Conservation (phyloP, 805 yeast genomes). For the Metschnikowia reukaufii region DNA sequence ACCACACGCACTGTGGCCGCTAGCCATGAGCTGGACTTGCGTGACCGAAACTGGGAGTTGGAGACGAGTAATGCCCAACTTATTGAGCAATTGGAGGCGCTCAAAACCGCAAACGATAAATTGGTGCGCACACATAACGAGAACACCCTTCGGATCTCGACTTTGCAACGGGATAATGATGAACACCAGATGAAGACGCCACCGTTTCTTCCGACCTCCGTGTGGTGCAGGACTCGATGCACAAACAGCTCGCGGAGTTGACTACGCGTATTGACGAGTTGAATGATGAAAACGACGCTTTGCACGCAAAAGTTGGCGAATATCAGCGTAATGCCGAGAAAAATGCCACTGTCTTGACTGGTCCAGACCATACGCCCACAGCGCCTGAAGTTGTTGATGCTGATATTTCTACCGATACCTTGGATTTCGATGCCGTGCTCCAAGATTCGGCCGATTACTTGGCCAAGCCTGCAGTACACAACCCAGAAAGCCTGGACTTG, state of each 20-base stretch:
- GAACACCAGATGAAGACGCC: conserved; percentile 39
- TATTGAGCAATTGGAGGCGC: conserved; percentile 43
- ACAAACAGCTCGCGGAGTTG: conserved; percentile 47
- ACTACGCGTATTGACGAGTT: conserved; percentile 54
- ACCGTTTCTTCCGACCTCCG: conserved; percentile 41
- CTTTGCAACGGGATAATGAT: conserved; percentile 50
- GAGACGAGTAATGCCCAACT: conserved; percentile 51
- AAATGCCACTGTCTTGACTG: too few species aligned
- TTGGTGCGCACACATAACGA: conserved; percentile 34
- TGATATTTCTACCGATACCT: conserved; percentile 20
- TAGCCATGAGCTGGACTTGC: conserved; percentile 47
- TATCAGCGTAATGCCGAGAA: too few species aligned
- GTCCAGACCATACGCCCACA: too few species aligned
- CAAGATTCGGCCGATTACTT: conserved; percentile 23
- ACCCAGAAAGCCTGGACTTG: conserved; percentile 46
- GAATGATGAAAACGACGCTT: conserved; percentile 67
- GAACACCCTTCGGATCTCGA: conserved; percentile 27
- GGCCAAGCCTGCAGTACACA: conserved; percentile 25
- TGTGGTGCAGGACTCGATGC: conserved; percentile 34
- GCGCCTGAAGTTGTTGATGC: conserved; percentile 6
- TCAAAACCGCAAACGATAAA: conserved; percentile 42
- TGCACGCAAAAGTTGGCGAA: conserved; percentile 42
- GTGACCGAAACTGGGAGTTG: conserved; percentile 65
- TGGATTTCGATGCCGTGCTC: conserved; percentile 35
- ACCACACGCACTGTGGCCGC: conserved; percentile 35